phyloP scores from a whole-genome alignment of 768 basidiomycete species.

The Clitopilus passeckerianus region DNA sequence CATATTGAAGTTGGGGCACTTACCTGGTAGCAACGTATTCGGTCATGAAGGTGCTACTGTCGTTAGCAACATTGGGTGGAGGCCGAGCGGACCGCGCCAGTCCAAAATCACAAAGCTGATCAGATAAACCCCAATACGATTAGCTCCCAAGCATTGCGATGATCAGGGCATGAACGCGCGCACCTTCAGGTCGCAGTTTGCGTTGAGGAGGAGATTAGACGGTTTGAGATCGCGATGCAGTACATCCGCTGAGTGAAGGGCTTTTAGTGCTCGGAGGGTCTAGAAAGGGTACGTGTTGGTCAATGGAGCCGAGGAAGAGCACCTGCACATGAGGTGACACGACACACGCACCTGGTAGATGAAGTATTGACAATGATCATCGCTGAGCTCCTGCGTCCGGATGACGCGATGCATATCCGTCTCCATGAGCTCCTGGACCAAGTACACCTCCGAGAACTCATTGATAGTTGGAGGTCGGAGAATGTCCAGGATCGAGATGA shows the following conservation, averaged over 20 bases:
- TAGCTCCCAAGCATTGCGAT: background rate
- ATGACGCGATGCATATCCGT: constrained; percentile 97
- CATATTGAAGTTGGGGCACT: constrained; percentile 1
- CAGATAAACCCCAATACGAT: background rate
- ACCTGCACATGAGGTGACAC: background rate
- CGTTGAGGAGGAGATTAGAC: constrained; percentile 91
- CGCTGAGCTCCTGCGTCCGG: constrained; percentile 86
- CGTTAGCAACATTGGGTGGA: constrained; percentile 67
- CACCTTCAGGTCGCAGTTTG: constrained; percentile 95
- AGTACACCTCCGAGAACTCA: constrained; percentile 78
- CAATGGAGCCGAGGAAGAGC: background rate
- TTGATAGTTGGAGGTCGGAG: constrained; percentile 73
- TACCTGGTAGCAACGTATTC: constrained; percentile 96
- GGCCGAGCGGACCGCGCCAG: constrained; percentile 77
- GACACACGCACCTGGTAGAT: constrained; percentile 73
- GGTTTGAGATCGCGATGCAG: constrained; percentile 96
- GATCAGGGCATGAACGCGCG: constrained; percentile 8
- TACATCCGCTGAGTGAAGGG: constrained; percentile 91
- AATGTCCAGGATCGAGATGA: constrained; percentile 95
- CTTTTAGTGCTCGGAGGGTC: constrained; percentile 91
- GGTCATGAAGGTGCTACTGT: constrained; percentile 79
- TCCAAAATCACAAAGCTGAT: constrained; percentile 77
- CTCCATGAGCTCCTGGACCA: constrained; percentile 75
- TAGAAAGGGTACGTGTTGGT: constrained; percentile 19
- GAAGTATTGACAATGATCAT: constrained; percentile 97